phyloP scores from a whole-genome alignment of 305 asterid species.

The Solanum hybrid region DNA sequence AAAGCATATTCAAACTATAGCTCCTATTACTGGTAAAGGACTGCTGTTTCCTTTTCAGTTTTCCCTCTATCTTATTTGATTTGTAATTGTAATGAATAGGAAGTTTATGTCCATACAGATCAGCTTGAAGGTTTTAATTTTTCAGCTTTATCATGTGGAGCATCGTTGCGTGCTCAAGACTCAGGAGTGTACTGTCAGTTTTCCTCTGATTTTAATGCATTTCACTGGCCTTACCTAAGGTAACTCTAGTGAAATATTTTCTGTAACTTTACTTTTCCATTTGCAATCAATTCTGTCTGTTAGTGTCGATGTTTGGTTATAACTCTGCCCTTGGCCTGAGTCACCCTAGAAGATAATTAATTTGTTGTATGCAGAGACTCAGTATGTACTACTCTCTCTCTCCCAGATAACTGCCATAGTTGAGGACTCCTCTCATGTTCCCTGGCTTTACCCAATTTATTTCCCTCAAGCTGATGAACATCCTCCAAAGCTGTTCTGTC shows the following conservation, averaged over 20 bases:
- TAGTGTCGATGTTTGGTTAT: neutral
- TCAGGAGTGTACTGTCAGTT: neutral
- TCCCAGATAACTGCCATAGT: neutral
- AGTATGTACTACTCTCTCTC: neutral
- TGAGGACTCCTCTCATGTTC: neutral
- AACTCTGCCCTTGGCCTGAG: neutral
- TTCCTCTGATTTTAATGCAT: neutral
- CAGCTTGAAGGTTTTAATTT: slow-evolving; percentile 16
- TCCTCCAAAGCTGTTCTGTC: neutral
- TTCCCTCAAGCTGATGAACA: neutral
- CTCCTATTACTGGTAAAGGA: slow-evolving; percentile 28
- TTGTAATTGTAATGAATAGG: slow-evolving; percentile 5
- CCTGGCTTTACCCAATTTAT: neutral
- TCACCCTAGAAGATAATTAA: neutral
- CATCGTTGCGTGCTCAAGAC: slow-evolving; percentile 9
- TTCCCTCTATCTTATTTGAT: neutral
- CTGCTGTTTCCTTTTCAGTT: neutral
- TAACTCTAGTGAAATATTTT: neutral
- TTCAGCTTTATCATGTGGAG: slow-evolving; percentile 26
- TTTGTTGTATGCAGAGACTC: neutral
- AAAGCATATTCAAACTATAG: slow-evolving; percentile 11
- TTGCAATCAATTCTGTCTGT: neutral
- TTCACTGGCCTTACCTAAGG: slow-evolving; percentile 1
- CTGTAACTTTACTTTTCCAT: neutral
- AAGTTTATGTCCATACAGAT: slow-evolving; percentile 7